Percentiles rank a stretch among this genome's conserved stretches.
Evolutionary conservation across 352 stramenopile species (phyloP).

Genomic region (Globisporangium emineosum): DNA sequence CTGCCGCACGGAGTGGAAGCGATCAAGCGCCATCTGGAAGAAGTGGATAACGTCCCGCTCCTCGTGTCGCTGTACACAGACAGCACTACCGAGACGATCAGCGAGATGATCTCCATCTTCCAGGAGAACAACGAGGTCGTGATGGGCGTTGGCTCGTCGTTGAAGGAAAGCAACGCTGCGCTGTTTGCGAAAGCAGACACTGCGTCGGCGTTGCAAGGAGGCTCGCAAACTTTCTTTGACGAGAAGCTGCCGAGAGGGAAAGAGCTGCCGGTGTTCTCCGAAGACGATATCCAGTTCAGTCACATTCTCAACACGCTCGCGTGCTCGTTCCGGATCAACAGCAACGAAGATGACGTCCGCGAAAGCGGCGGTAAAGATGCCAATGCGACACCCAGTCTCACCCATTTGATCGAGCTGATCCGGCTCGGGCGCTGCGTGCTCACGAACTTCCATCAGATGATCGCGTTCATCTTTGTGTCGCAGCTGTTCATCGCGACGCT

Average conservation of each 20-base stretch:
- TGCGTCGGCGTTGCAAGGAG: constrained; percentile 63
- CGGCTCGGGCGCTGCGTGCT: constrained; percentile 72
- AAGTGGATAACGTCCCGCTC: constrained; percentile 98
- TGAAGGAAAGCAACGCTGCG: constrained; percentile 72
- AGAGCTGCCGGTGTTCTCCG: constrained; percentile 56
- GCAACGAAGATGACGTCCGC: constrained; percentile 13
- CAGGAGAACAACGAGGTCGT: constrained; percentile 84
- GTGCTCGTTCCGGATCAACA: constrained; percentile 72
- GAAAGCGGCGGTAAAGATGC: constrained; percentile 18
- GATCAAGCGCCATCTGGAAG: constrained; percentile 95
- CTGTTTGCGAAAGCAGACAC: constrained; percentile 77
- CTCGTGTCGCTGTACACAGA: constrained; percentile 98
- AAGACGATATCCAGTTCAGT: constrained; percentile 79
- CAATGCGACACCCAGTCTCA: constrained; percentile 40
- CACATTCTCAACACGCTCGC: constrained; percentile 81
- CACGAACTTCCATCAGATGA: constrained; percentile 84
- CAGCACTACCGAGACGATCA: constrained; percentile 93
- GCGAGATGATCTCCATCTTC: constrained; percentile 91
- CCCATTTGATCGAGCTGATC: constrained; percentile 79
- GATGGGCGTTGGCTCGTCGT: constrained; percentile 72
- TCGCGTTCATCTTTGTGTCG: constrained; percentile 84
- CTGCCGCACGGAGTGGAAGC: constrained; percentile 95
- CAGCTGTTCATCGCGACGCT: constrained; percentile 78
- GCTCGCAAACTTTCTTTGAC: constrained; percentile 70
- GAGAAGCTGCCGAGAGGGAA: constrained; percentile 52